A percentile compares a stretch with the other conserved stretches of the same genome.
These are phyloP conservation scores for Sugiyamaella mastotermitis DNA, from an alignment of 805 yeast genomes.

Conservation along the genomic window DNA sequence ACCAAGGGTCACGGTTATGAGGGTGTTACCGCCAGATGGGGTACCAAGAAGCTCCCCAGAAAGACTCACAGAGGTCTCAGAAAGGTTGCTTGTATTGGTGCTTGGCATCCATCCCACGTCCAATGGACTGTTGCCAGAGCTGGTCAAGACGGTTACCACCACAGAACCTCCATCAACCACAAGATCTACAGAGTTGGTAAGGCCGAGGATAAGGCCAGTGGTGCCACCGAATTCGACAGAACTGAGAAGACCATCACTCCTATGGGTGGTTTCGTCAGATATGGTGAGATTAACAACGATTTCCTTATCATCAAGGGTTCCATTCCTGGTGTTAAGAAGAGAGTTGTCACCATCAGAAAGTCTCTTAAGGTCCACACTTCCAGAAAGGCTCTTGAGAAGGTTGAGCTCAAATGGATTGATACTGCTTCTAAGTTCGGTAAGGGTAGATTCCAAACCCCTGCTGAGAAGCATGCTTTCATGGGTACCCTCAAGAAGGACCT, in stretches of 20 bases:
- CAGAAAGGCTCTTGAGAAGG: slow-evolving; percentile 95
- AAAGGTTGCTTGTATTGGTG: slow-evolving; percentile 99
- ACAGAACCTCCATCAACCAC: slow-evolving; percentile 99
- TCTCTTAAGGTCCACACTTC: slow-evolving; percentile 96
- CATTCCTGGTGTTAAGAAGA: slow-evolving; percentile 99
- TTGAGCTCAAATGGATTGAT: slow-evolving; percentile 98
- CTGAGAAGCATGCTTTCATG: slow-evolving; percentile 99
- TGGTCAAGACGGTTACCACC: slow-evolving; percentile 99
- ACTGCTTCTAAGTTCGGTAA: slow-evolving; percentile 99
- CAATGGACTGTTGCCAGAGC: slow-evolving; percentile 99
- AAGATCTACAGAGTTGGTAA: slow-evolving; percentile 99
- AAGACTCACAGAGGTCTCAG: slow-evolving; percentile 99
- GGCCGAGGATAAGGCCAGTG: slow-evolving; percentile 90
- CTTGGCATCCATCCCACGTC: slow-evolving; percentile 99
- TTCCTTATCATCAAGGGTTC: slow-evolving; percentile 97
- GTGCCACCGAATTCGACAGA: slow-evolving; percentile 97
- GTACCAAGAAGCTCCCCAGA: slow-evolving; percentile 99
- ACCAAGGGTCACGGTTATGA: slow-evolving; percentile 99
- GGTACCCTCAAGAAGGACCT: slow-evolving; percentile 91
- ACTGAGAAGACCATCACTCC: slow-evolving; percentile 99
- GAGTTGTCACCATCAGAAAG: slow-evolving; percentile 98
- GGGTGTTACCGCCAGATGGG: slow-evolving; percentile 99
- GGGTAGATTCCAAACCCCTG: slow-evolving; percentile 99
- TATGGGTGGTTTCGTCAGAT: slow-evolving; percentile 99
- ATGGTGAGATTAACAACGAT: slow-evolving; percentile 97